Percentiles rank a stretch among this genome's conserved stretches.
Evolutionary conservation across 768 basidiomycete species (phyloP).

Genomic region (Termitomyces sp.): DNA sequence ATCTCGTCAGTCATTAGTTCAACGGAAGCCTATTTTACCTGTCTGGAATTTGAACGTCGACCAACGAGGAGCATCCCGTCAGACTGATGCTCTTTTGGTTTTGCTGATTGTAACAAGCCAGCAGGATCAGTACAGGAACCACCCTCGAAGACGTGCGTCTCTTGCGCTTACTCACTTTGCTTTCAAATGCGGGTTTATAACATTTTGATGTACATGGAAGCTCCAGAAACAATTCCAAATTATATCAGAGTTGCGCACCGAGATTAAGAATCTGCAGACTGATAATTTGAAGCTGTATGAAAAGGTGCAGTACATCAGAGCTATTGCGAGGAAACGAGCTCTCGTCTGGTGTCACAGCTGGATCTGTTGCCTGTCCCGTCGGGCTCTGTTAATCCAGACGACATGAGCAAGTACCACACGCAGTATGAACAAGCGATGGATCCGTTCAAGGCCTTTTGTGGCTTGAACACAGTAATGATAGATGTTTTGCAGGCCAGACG

Average conservation of each 20-base stretch:
- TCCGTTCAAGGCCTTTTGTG: slow-evolving; percentile 96
- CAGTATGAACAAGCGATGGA: slow-evolving; percentile 98
- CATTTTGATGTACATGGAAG: slow-evolving; percentile 46
- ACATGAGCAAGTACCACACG: slow-evolving; percentile 84
- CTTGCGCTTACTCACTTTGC: too few species aligned
- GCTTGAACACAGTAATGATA: slow-evolving; percentile 21
- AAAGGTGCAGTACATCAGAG: slow-evolving; percentile 98
- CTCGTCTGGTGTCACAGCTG: slow-evolving; percentile 54
- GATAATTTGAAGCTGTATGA: slow-evolving; percentile 98
- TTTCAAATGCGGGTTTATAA: too few species aligned
- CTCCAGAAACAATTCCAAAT: slow-evolving; percentile 92
- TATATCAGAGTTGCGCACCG: slow-evolving; percentile 89
- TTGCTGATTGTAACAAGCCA: slow-evolving; percentile 98
- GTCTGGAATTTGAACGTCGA: too few species aligned
- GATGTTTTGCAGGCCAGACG: slow-evolving; percentile 65
- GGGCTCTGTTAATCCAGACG: slow-evolving; percentile 42
- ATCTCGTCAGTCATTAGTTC: too few species aligned
- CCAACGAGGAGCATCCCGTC: too few species aligned
- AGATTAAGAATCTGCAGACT: slow-evolving; percentile 86
- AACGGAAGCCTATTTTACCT: too few species aligned
- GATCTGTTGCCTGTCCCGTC: slow-evolving; percentile 54
- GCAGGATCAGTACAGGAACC: slow-evolving; percentile 93
- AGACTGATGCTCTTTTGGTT: slow-evolving; percentile 32
- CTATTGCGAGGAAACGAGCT: slow-evolving; percentile 73
- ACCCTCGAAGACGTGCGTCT: slow-evolving; percentile 84